Evolutionary conservation across 1,284 basidiomycete species (phyloP).

Genomic region (Leccinum laetum): DNA sequence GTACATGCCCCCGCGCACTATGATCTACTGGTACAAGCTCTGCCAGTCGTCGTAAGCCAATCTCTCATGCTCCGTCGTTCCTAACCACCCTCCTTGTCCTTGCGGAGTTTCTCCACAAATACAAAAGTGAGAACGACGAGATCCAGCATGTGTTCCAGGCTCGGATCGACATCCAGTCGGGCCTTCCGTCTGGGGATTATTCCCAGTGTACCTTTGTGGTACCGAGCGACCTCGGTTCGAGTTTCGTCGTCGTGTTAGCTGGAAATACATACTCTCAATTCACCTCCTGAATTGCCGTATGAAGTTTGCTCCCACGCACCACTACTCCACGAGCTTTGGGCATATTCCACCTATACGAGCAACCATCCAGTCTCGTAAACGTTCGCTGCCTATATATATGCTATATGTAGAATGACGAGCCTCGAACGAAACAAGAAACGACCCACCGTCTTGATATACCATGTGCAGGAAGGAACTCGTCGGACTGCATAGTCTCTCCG

Average conservation of each 20-base stretch:
- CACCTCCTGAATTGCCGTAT: too few relatives aligned
- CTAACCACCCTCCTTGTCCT: slow-evolving; percentile 24
- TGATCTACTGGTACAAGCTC: neutral
- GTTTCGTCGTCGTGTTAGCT: slow-evolving; percentile 25
- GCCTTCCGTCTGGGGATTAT: slow-evolving; percentile 24
- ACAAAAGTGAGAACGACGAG: slow-evolving; percentile 43
- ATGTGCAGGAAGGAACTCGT: slow-evolving; percentile 26
- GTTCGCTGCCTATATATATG: too few relatives aligned
- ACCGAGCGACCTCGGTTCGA: slow-evolving; percentile 29
- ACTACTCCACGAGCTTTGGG: too few relatives aligned
- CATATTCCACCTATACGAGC: neutral
- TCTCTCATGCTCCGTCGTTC: too few relatives aligned
- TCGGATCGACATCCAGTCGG: slow-evolving; percentile 33
- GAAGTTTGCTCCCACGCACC: too few relatives aligned
- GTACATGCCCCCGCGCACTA: neutral
- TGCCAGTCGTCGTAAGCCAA: neutral
- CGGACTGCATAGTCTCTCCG: slow-evolving; percentile 20
- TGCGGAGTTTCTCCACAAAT: slow-evolving; percentile 38
- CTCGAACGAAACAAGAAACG: slow-evolving; percentile 3
- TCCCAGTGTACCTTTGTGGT: slow-evolving; percentile 20
- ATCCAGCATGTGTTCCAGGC: slow-evolving; percentile 37
- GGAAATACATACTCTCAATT: slow-evolving; percentile 32
- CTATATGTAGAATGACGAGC: too few relatives aligned
- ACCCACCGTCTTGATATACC: slow-evolving; percentile 26
- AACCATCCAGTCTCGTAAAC: too few relatives aligned